These are phyloP conservation scores for Ehretia macrophylla DNA, from an alignment of 257 asterid genomes.

Conservation along the genomic window DNA sequence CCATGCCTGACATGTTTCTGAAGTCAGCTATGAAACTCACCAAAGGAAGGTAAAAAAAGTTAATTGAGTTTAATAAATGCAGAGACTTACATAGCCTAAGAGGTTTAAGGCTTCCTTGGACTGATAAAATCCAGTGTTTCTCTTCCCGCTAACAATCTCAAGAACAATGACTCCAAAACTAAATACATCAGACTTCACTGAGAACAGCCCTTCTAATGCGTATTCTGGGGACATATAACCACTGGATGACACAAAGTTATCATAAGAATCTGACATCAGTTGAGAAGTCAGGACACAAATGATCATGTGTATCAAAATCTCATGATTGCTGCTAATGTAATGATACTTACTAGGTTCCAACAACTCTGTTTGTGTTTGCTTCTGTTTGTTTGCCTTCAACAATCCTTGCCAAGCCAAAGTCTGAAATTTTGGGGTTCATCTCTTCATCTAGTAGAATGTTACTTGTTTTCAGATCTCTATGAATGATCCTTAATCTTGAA, in stretches of 20 bases:
- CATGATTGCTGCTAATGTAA: no score
- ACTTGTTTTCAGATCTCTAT: slow-evolving; percentile 22
- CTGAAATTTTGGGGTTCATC: slow-evolving; percentile 25
- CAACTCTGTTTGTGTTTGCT: slow-evolving; percentile 16
- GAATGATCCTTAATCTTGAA: slow-evolving; percentile 17
- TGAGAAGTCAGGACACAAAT: no score
- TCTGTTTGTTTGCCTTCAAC: slow-evolving; percentile 10
- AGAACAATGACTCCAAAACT: slow-evolving; percentile 29
- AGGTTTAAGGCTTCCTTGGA: slow-evolving; percentile 23
- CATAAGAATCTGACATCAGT: background rate
- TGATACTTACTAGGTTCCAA: slow-evolving; percentile 24
- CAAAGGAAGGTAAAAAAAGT: background rate
- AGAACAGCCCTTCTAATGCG: slow-evolving; percentile 22
- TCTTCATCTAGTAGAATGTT: slow-evolving; percentile 19
- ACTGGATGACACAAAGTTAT: slow-evolving; percentile 5
- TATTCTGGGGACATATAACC: slow-evolving; percentile 35
- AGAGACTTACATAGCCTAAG: slow-evolving; percentile 26
- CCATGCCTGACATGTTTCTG: slow-evolving; percentile 24
- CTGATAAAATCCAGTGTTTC: slow-evolving; percentile 19
- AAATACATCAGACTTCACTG: slow-evolving; percentile 28
- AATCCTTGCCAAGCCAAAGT: slow-evolving; percentile 25
- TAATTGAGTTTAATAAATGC: background rate
- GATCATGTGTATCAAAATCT: no score
- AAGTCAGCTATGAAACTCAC: background rate
- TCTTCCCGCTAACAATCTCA: slow-evolving; percentile 26